A percentile compares a stretch with the other conserved stretches of the same genome.
phyloP scores from a whole-genome alignment of 768 basidiomycete species.

The Lactifluus piperatus region DNA sequence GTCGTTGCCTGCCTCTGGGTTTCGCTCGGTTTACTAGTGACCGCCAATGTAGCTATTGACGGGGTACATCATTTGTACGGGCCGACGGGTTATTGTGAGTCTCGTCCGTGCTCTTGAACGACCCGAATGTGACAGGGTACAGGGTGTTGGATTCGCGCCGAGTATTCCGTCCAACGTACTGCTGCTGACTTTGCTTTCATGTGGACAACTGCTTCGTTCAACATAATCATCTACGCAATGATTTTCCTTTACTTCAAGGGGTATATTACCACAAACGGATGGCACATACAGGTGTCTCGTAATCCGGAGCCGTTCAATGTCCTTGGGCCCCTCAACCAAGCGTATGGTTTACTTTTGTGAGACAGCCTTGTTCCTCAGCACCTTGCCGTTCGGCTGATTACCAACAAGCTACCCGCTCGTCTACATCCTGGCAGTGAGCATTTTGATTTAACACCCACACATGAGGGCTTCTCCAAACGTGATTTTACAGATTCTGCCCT shows the following conservation, averaged over 20 bases:
- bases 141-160: slow-evolving; percentile 45
- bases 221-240: slow-evolving; percentile 36
- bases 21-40: slow-evolving; percentile 32
- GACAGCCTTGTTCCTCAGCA: background rate
- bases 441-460: too few species aligned
- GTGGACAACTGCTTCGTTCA: slow-evolving; percentile 37
- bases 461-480: background rate
- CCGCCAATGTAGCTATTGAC: slow-evolving; percentile 29
- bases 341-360: slow-evolving; percentile 5
- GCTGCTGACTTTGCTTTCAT: slow-evolving; percentile 43
- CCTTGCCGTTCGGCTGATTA: too few species aligned
- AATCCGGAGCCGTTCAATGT: background rate
- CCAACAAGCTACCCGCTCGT: slow-evolving; percentile 36
- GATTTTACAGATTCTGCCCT: slow-evolving; percentile 30
- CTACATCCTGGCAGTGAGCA: slow-evolving; percentile 30
- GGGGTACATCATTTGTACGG: slow-evolving; percentile 34
- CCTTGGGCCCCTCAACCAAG: background rate
- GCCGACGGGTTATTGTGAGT: slow-evolving; percentile 34
- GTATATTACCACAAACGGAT: slow-evolving; percentile 29
- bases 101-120: background rate
- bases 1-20: slow-evolving; percentile 31
- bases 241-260: slow-evolving; percentile 38
- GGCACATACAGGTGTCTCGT: slow-evolving; percentile 18
- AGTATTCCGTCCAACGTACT: slow-evolving; percentile 32
- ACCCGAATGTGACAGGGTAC: background rate